phyloP scores from a whole-genome alignment of 805 yeast species.

The Zygosaccharomyces bisporus region DNA sequence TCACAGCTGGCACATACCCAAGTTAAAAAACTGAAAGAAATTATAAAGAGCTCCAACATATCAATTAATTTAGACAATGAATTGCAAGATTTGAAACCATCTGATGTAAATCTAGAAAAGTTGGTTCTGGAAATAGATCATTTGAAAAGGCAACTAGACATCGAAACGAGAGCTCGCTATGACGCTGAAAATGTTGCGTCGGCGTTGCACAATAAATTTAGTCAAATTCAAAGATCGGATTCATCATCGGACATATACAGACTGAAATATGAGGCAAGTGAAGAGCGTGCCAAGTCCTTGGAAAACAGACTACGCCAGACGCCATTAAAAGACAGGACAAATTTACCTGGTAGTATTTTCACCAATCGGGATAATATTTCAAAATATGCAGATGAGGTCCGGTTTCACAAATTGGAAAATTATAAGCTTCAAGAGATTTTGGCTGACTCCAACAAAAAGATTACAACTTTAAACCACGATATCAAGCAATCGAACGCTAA shows the following conservation, averaged over 20 bases:
- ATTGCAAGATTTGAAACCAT: constrained; percentile 13
- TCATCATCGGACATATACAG: constrained; percentile 40
- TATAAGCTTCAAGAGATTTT: constrained; percentile 48
- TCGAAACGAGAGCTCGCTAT: constrained; percentile 48
- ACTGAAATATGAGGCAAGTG: constrained; percentile 46
- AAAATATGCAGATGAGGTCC: constrained; percentile 34
- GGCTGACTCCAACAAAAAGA: constrained; percentile 45
- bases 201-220: constrained; percentile 26
- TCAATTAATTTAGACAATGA: constrained; percentile 29
- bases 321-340: constrained; percentile 30
- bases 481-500: constrained; percentile 40
- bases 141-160: constrained; percentile 46
- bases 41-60: constrained; percentile 25
- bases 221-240: constrained; percentile 28
- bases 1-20: constrained; percentile 47
- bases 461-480: constrained; percentile 43
- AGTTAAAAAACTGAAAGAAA: constrained; percentile 37
- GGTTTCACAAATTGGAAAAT: constrained; percentile 31
- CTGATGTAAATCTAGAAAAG: constrained; percentile 33
- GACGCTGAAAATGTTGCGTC: constrained; percentile 47
- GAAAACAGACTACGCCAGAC: constrained; percentile 36
- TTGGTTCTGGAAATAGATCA: constrained; percentile 44
- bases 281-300: constrained; percentile 41
- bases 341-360: constrained; percentile 29
- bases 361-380: constrained; percentile 28